A percentile compares a stretch with the other conserved stretches of the same genome.
These are phyloP conservation scores for Lophiostoma macrostomum DNA, from an alignment of 495 filamentous ascomycete genomes.

Conservation along the genomic window DNA sequence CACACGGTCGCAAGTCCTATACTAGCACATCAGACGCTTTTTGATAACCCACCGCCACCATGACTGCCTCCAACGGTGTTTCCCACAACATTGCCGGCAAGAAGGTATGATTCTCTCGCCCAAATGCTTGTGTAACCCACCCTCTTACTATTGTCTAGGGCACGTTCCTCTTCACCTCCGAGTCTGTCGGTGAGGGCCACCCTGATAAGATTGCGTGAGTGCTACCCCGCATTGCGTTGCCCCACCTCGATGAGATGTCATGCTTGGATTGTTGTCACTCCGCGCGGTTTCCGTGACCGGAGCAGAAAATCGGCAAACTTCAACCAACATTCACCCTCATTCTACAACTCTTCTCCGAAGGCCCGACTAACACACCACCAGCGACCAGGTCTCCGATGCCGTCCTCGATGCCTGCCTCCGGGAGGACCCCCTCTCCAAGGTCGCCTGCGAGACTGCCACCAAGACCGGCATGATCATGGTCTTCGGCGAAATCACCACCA, in stretches of 20 bases:
- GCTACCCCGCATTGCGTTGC: neutral
- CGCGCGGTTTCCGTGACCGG: no score
- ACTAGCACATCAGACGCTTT: slow-evolving; percentile 9
- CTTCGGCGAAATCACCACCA: slow-evolving; percentile 98
- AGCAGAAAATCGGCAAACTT: no score
- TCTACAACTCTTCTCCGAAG: neutral
- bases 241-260: no score
- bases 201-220: slow-evolving; percentile 91
- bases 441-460: slow-evolving; percentile 97
- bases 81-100: slow-evolving; percentile 52
- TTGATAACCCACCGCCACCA: slow-evolving; percentile 13
- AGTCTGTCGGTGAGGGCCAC: slow-evolving; percentile 97
- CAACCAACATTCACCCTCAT: no score
- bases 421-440: slow-evolving; percentile 95
- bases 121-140: neutral
- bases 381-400: slow-evolving; percentile 97
- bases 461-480: slow-evolving; percentile 99
- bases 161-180: slow-evolving; percentile 98
- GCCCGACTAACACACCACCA: slow-evolving; percentile 33
- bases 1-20: slow-evolving; percentile 28
- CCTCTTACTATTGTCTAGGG: slow-evolving; percentile 39
- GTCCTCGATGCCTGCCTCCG: slow-evolving; percentile 95
- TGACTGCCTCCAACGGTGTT: slow-evolving; percentile 32
- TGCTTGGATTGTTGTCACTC: no score
- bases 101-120: slow-evolving; percentile 17